Evolutionary conservation across 1,139 yeast species (phyloP), one percentile per base, ranked within the genome.

Genomic region (Taphrina sp.): DNA sequence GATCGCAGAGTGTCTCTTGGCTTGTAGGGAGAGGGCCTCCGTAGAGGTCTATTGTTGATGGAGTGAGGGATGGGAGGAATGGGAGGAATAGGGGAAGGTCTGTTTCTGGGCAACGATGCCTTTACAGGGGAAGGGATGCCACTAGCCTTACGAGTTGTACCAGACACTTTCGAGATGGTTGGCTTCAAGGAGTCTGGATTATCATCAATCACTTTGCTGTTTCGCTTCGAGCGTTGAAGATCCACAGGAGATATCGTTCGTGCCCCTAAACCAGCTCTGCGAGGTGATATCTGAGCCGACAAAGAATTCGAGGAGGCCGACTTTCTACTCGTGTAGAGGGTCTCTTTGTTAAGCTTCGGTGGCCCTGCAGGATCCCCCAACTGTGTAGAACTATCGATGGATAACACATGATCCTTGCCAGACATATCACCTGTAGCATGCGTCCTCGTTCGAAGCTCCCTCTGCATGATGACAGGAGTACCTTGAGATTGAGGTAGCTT

Each of bases 51-150:
- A 8, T 2, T 16, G 12, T 35, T 41, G 14, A 42, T 14, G 7
- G 22, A 29, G 10, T 23, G 16, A 5, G 54, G 54, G 10, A 49
- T 33, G 24, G 45, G 54, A 5, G 54, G 54, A 2, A 49, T 39
- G 12, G 54, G 54, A 14, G 54, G 54, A 5, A 49, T 35, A 5
- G 46, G 46, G n/a, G 54, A 49, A 1, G 54, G 54, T 20, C 43
- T 24, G n/a, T 33, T 24, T 3, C 36, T 29, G 19, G 39, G 24
- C 10, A 31, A 31, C 20, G 26, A 14, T 5, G 29, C 46, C 26
- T 38, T 38, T n/a, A 29, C 44, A 16, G 46, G 54, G 39, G 46
- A 29, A 12, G 54, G 54, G 10, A 47, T 47, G 47, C 47, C 47
- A 31, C 47, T 43, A 2, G 22, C 47, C 17, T 31, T 43, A 5